Conservation (phyloP, 2,329 filamentous ascomycete genomes). For the Penicillium frequentans region DNA sequence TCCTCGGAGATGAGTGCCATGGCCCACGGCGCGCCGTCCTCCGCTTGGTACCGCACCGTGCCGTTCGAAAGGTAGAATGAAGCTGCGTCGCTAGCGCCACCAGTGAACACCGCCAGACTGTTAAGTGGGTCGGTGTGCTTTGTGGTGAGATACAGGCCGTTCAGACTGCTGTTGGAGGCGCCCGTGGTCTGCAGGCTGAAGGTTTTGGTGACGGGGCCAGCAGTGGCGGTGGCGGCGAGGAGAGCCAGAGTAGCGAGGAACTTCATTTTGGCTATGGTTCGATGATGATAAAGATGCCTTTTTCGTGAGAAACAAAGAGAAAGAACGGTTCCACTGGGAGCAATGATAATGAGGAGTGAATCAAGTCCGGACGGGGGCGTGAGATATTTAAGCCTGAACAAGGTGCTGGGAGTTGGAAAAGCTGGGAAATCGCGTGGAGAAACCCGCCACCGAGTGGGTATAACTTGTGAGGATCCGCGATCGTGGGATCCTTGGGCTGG, state of each 20-base stretch:
- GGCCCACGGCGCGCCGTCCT: constrained; percentile 8
- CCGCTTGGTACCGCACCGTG: constrained; percentile 10
- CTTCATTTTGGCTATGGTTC: constrained; percentile 25
- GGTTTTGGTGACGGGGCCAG: constrained; percentile 21
- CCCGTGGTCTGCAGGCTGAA: constrained; percentile 21
- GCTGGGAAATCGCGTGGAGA: constrained; percentile 2
- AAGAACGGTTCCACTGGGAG: not conserved
- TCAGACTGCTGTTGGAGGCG: constrained; percentile 16
- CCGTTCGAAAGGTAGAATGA: constrained; percentile 15
- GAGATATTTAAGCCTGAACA: not conserved
- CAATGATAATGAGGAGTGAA: not conserved
- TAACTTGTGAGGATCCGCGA: not conserved
- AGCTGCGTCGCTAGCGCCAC: constrained; percentile 5
- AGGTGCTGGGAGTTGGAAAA: not conserved
- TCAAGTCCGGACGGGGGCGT: not conserved
- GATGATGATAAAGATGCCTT: not conserved
- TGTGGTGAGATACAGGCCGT: constrained; percentile 13
- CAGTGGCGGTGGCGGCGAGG: constrained; percentile 27
- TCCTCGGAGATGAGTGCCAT: constrained; percentile 13
- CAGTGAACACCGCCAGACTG: constrained; percentile 15
- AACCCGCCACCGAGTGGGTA: not conserved
- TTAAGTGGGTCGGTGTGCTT: constrained; percentile 14
- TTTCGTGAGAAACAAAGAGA: not conserved
- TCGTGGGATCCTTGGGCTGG: not conserved
- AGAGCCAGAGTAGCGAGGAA: constrained; percentile 29